Conservation (phyloP, 179 eudicot genomes). For the Camellia oleifera region DNA sequence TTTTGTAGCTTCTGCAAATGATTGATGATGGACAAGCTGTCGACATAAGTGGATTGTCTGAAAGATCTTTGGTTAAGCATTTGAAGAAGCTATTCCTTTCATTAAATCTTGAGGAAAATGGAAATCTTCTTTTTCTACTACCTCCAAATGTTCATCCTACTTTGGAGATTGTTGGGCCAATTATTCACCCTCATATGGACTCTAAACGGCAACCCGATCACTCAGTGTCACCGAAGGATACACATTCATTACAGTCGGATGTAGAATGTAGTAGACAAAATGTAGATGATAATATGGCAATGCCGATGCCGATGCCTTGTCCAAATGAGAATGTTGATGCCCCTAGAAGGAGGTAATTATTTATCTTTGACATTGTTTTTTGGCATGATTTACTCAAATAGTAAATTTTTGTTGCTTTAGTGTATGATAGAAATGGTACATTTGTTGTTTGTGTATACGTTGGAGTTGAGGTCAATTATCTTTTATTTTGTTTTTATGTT, state of each 20-base stretch:
- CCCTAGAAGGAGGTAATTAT: conserved; percentile 60
- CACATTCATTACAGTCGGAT: conserved; percentile 25
- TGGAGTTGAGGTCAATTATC: neutral
- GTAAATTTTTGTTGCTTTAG: neutral
- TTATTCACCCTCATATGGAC: conserved; percentile 34
- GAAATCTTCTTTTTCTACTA: conserved; percentile 62
- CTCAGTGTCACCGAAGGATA: conserved; percentile 18
- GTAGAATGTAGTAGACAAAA: conserved; percentile 22
- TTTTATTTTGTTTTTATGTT: neutral
- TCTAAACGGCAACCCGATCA: conserved; percentile 32
- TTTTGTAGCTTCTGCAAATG: conserved; percentile 64
- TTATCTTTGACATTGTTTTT: neutral
- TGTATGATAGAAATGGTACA: neutral
- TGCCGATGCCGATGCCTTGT: neutral
- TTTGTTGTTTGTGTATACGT: neutral
- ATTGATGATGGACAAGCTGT: conserved; percentile 95
- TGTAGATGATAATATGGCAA: conserved; percentile 31
- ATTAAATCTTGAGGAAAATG: conserved; percentile 72
- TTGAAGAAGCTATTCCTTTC: conserved; percentile 73
- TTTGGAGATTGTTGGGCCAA: conserved; percentile 60
- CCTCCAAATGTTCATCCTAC: conserved; percentile 70
- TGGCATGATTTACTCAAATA: neutral
- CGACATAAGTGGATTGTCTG: conserved; percentile 83
- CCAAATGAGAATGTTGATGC: conserved; percentile 41
- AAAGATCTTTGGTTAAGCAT: conserved; percentile 65